Percentiles rank a stretch among this genome's conserved stretches.
These are phyloP conservation scores for Ceratocystis cubensis DNA, from an alignment of 2,329 filamentous ascomycete genomes.

Conservation along the genomic window DNA sequence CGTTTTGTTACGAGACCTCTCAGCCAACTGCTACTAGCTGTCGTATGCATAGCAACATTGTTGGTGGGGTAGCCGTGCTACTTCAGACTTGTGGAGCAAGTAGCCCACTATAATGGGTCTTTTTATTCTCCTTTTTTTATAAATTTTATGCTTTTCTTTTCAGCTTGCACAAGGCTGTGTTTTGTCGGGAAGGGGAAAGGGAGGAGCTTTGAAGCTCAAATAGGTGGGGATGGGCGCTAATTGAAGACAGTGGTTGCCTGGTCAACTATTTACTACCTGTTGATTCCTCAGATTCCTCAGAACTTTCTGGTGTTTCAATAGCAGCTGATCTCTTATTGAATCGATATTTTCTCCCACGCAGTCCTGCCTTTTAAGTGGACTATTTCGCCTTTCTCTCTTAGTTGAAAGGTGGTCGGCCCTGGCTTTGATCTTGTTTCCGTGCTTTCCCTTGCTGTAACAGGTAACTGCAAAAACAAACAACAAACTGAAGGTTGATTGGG, in stretches of 20 bases:
- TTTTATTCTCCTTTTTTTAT: not conserved
- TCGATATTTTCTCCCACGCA: slow-evolving; percentile 1
- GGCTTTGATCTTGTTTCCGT: not conserved
- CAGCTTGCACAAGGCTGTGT: slow-evolving; percentile 3
- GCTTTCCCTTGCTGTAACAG: not conserved
- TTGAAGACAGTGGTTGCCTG: slow-evolving; percentile 9
- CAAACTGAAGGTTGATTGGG: slow-evolving; percentile 3
- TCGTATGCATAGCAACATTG: slow-evolving; percentile 20
- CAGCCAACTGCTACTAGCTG: not conserved
- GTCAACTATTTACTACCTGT: slow-evolving; percentile 15
- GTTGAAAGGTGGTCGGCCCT: not conserved
- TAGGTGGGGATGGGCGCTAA: slow-evolving; percentile 10
- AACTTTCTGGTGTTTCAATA: slow-evolving; percentile 10
- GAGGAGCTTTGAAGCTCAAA: slow-evolving; percentile 10
- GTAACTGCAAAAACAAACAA: slow-evolving; percentile 10
- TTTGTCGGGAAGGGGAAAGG: not conserved
- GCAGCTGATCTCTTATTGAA: not conserved
- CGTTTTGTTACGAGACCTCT: not conserved
- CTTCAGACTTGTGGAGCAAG: slow-evolving; percentile 4
- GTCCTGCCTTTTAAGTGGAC: not conserved
- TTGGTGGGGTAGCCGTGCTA: slow-evolving; percentile 8
- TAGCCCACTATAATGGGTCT: not conserved
- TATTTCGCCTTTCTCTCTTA: not conserved
- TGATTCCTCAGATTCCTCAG: slow-evolving; percentile 7
- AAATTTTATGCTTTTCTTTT: not conserved